Percentiles rank a stretch among this genome's conserved stretches.
phyloP scores from a whole-genome alignment of 768 basidiomycete species.

The Hortiboletus campestris region DNA sequence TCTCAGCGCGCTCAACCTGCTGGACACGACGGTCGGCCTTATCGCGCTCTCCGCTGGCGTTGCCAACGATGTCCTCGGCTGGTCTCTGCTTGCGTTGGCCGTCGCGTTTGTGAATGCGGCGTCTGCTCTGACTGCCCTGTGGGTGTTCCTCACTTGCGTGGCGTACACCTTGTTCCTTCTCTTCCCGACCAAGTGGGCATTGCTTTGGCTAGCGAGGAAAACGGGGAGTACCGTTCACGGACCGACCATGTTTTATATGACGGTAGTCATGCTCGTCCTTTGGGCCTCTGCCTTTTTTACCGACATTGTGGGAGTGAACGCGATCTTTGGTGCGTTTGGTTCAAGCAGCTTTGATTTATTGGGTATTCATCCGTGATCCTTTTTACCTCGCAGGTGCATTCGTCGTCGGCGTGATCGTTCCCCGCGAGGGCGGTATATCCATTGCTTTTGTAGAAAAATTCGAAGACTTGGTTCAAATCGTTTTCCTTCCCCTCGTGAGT shows the following conservation, averaged over 20 bases:
- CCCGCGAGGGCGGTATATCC: conserved; percentile 82
- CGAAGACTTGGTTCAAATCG: conserved; percentile 90
- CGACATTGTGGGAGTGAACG: conserved; percentile 90
- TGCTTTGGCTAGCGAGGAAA: conserved; percentile 70
- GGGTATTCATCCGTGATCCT: not conserved
- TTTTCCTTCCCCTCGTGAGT: conserved; percentile 83
- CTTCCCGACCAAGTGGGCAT: conserved; percentile 57
- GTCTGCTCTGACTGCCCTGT: conserved; percentile 80
- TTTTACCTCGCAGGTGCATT: conserved; percentile 59
- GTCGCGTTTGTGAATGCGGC: conserved; percentile 91
- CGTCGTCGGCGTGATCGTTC: conserved; percentile 76
- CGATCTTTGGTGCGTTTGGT: conserved; percentile 70
- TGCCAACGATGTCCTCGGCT: conserved; percentile 84
- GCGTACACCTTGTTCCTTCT: conserved; percentile 80
- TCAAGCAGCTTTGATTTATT: not conserved
- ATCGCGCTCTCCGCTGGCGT: conserved; percentile 93
- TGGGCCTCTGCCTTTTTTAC: conserved; percentile 93
- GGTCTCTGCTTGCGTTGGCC: conserved; percentile 85
- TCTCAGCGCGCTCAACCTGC: conserved; percentile 82
- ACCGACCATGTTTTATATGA: conserved; percentile 89
- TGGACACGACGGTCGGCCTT: conserved; percentile 91
- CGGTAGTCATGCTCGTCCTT: conserved; percentile 70
- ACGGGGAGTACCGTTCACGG: conserved; percentile 82
- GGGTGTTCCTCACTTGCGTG: conserved; percentile 75
- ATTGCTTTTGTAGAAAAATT: conserved; percentile 88